Base-by-base conservation (phyloP, 2,329 filamentous ascomycete species). In the Xylaria sp. region DNA sequence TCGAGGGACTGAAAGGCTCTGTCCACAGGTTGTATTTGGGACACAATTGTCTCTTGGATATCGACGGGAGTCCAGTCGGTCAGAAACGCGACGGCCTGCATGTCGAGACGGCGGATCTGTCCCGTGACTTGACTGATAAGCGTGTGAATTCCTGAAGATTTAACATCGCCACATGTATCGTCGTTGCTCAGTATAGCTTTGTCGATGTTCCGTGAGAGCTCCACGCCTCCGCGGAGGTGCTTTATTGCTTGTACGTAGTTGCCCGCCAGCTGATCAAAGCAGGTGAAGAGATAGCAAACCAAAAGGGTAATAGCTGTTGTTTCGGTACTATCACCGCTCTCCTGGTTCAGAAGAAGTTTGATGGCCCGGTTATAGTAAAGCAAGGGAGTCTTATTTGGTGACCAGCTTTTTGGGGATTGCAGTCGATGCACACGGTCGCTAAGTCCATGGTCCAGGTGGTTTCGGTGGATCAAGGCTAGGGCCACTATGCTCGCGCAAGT, bases 241-340 rank as follows among this genome's bases (percentile, higher is more conserved):
- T 76, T 78, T 28, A 78, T 61, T 71, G 79, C 79, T 73, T 81
- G 79, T 59, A 76, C 70, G 63, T 80, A 61, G 70, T 80, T 77
- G 39, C 79, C 78, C 7, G 75, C 75, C 44, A 82, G 76, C 60
- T 80, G 73, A 66, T 81, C 80, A 69, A 80, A 80, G 73, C 80
- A 81, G 70, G 73, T 79, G 71, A 82, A 81, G 39, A 82, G 79
- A 73, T 82, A 81, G 71, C 80, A 82, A 55, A 80, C 78, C 69
- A 82, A 66, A 55, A 82, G 77, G 4, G 79, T 80, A 63, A 80
- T 67, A 46, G 75, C 76, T 69, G 70, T 80, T 68, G n/a, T 73
- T 71, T 77, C 70, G 56, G 57, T 65, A 57, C 64, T 73, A 57
- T 76, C 72, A 50, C 64, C 56, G 56, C 13, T 66, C 62, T 74